Conservation (phyloP, 2,329 filamentous ascomycete species). For the Gremmenia infestans region DNA sequence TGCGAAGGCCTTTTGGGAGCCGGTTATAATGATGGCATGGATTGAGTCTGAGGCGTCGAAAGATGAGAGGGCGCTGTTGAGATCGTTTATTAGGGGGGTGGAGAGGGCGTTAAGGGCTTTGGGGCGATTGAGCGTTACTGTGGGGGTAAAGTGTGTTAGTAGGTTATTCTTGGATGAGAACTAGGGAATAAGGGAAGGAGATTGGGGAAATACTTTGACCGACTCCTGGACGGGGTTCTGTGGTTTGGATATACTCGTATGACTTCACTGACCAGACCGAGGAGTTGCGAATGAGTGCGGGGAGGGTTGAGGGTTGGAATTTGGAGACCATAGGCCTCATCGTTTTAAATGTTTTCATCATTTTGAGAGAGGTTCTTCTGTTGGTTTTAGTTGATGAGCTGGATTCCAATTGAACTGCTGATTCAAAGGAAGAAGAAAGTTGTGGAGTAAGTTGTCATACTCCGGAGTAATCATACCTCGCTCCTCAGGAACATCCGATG, state of each 20-base stretch:
- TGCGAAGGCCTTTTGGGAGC: conserved; percentile 84
- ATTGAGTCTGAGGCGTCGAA: conserved; percentile 67
- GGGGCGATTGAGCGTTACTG: conserved; percentile 89
- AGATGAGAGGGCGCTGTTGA: conserved; percentile 70
- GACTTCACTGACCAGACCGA: conserved; percentile 31
- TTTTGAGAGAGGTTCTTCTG: conserved; percentile 1
- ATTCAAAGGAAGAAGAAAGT: neutral
- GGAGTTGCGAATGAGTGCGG: conserved; percentile 24
- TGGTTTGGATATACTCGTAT: conserved; percentile 81
- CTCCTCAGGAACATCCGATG: conserved; percentile 1
- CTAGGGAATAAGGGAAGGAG: conserved; percentile 1
- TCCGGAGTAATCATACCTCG: neutral
- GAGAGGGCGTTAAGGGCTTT: conserved; percentile 93
- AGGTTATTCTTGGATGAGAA: neutral
- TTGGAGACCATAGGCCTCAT: conserved; percentile 28
- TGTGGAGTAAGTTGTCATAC: too few relatives aligned
- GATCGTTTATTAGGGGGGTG: conserved; percentile 83
- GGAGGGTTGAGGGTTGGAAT: conserved; percentile 27
- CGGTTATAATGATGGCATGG: conserved; percentile 78
- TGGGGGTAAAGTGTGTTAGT: neutral
- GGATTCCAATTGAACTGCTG: neutral
- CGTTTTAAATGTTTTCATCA: conserved; percentile 28
- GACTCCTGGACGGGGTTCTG: conserved; percentile 81
- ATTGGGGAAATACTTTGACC: conserved; percentile 62
- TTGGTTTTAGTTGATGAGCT: neutral